Conservation (phyloP, 805 yeast species). For the Scheffersomyces amazonensis region DNA sequence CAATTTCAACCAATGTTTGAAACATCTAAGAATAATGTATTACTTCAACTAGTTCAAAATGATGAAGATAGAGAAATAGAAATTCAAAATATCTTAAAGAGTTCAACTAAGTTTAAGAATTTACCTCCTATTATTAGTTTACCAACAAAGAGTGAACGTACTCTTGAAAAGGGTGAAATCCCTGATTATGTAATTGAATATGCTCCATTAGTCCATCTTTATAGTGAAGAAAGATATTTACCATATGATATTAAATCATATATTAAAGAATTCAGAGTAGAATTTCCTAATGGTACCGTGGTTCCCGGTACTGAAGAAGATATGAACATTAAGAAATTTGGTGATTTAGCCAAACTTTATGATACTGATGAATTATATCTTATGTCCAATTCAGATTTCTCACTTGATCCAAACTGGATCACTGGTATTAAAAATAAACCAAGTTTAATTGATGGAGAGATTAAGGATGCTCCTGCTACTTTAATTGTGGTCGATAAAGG, state of each 20-base stretch:
- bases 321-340: conserved; percentile 32
- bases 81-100: conserved; percentile 5
- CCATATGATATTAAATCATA: conserved; percentile 78
- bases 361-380: conserved; percentile 46
- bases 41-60: background rate
- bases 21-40: background rate
- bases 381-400: conserved; percentile 70
- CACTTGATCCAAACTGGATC: conserved; percentile 74
- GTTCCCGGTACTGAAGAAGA: conserved; percentile 29
- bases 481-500: conserved; percentile 88
- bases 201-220: conserved; percentile 79
- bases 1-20: background rate
- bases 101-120: conserved; percentile 11
- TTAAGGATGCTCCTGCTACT: conserved; percentile 74
- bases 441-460: conserved; percentile 64
- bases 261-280: conserved; percentile 63
- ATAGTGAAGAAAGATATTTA: conserved; percentile 82
- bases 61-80: conserved; percentile 6
- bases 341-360: conserved; percentile 18
- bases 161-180: conserved; percentile 50
- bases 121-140: conserved; percentile 36
- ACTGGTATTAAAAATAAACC: conserved; percentile 73
- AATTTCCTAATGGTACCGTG: conserved; percentile 47
- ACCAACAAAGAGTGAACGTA: conserved; percentile 31
- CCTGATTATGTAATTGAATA: conserved; percentile 63